These are phyloP conservation scores for Cystobasidium slooffiae DNA, from an alignment of 1,284 basidiomycete species.

Conservation along the genomic window DNA sequence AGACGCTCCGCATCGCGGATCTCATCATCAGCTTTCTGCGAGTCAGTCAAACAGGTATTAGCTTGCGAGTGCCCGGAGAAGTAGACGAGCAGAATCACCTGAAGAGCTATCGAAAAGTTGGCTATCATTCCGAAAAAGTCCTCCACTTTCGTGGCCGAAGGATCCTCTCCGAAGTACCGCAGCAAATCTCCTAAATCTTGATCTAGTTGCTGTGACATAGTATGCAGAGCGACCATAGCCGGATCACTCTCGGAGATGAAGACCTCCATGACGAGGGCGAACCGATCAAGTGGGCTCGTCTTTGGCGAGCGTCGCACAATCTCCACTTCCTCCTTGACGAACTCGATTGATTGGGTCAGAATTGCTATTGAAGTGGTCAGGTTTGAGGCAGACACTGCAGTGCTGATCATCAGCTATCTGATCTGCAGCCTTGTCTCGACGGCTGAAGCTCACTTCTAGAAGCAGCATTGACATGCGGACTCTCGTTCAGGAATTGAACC, in stretches of 20 bases:
- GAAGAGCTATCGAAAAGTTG: slow-evolving; percentile 61
- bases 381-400: slow-evolving; percentile 70
- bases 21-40: slow-evolving; percentile 43
- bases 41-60: background rate
- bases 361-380: slow-evolving; percentile 66
- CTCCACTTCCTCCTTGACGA: slow-evolving; percentile 66
- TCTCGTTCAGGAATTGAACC: slow-evolving; percentile 76
- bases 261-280: slow-evolving; percentile 65
- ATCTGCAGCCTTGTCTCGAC: background rate
- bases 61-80: background rate
- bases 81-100: background rate
- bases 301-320: slow-evolving; percentile 56
- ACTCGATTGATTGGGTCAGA: slow-evolving; percentile 65
- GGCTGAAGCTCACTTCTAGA: slow-evolving; percentile 67
- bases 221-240: slow-evolving; percentile 67
- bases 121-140: slow-evolving; percentile 75
- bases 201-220: slow-evolving; percentile 66
- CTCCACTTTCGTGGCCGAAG: slow-evolving; percentile 71
- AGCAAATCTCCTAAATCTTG: slow-evolving; percentile 67
- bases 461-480: slow-evolving; percentile 79
- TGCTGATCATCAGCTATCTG: background rate
- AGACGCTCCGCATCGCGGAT: slow-evolving; percentile 61
- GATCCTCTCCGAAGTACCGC: slow-evolving; percentile 73
- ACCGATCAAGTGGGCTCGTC: slow-evolving; percentile 62
- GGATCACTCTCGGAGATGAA: slow-evolving; percentile 64